phyloP scores from a whole-genome alignment of 306 rosid species.

The Castanea mollissima region DNA sequence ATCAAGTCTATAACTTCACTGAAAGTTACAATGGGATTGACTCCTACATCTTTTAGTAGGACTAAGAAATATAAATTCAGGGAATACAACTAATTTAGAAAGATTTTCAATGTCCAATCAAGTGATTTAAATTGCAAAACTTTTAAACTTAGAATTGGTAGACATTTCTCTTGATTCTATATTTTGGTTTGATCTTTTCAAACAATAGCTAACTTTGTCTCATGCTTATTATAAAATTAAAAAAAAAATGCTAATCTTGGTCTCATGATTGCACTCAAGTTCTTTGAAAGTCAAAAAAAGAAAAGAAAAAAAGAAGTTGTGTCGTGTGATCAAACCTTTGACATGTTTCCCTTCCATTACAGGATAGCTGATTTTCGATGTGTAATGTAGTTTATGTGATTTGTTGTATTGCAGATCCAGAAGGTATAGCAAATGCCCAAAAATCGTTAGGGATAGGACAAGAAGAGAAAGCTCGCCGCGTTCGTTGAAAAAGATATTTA shows the following conservation, averaged over 20 bases:
- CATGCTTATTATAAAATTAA: no score
- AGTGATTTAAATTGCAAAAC: not conserved
- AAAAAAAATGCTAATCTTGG: no score
- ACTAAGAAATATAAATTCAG: not conserved
- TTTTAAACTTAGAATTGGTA: not conserved
- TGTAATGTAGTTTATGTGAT: not conserved
- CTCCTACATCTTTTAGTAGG: not conserved
- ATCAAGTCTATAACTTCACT: not conserved
- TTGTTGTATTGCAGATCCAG: slow-evolving; percentile 39
- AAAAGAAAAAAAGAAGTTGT: not conserved
- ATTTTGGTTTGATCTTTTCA: not conserved
- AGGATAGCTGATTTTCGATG: not conserved
- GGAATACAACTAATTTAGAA: not conserved
- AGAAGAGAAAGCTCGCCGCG: slow-evolving; percentile 43
- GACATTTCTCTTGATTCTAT: not conserved
- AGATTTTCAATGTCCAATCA: not conserved
- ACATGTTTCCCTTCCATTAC: not conserved
- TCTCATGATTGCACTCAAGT: no score
- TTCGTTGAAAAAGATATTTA: not conserved
- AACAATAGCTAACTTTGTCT: no score
- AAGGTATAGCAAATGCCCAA: slow-evolving; percentile 51
- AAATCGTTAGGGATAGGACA: slow-evolving; percentile 54
- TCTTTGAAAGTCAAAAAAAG: no score
- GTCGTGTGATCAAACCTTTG: not conserved
- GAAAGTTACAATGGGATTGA: not conserved